Base-by-base conservation (phyloP, 2,329 filamentous ascomycete genomes). In the Biscogniauxia mediterranea region DNA sequence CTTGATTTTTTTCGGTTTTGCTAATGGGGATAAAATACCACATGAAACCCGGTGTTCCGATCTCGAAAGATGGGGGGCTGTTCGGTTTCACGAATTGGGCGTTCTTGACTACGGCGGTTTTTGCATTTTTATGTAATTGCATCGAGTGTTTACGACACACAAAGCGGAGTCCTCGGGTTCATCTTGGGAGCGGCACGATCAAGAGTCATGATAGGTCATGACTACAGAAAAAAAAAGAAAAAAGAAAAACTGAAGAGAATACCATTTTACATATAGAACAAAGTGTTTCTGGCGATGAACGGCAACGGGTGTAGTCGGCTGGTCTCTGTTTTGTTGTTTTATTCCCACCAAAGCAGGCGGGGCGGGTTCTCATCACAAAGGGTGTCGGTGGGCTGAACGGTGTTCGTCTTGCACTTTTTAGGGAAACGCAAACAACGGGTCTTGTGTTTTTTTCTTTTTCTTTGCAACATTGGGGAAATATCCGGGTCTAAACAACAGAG, bases 161-260 rank as follows among this genome's bases (percentile, higher is more conserved):
- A 76, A 73, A 75, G 75, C 77, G 79, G 78, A 79, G 78, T 80
- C 79, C 71, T 73, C 71, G 70, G 72, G 71, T 76, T 75, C 70
- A 71, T 69, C 73, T 70, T 69, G 70, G 71, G 68, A 72, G 72
- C 78, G 77, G 77, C 75, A 78, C 69, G 69, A 79, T 77, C 76
- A 75, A 75, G 75, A 75, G 75, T 78, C 75, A 77, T 79, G 75
- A 82, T 76, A 80, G 79, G 73, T 82, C 75, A 83, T 80, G 78
- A 80, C 77, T 72, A 75, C 75, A 74, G 76, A 78, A 76, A 78
- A 78, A 75, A 77, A 61, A 57, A 66, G 63, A 32, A 32, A 52
- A 52, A 52, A 23, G 19, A 52, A 52, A 52, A 52, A 3, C 5
- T 4, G 7, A 32, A 9, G 17, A 78, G 71, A 76, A 74, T 73